Percentiles rank a stretch among this genome's conserved stretches.
phyloP scores from a whole-genome alignment of 164 flowering plant genomes.

The Liquidambar formosana region DNA sequence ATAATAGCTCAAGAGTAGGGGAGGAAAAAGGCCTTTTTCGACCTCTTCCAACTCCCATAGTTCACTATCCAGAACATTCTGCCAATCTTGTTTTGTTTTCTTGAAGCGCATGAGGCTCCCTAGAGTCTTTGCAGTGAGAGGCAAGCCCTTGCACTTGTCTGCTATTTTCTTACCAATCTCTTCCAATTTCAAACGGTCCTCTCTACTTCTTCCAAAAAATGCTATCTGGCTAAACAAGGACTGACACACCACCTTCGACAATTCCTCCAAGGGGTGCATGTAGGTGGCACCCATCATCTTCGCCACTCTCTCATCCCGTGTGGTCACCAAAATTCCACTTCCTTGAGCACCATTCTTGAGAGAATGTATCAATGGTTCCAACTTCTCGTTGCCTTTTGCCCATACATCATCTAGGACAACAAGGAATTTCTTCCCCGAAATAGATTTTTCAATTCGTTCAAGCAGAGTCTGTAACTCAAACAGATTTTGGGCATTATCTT shows the following conservation, averaged over 20 bases:
- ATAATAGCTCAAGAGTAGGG: too few relatives aligned
- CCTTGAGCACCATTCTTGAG: background rate
- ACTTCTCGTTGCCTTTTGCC: background rate
- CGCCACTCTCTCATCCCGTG: background rate
- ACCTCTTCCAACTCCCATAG: background rate
- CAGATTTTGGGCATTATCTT: too few relatives aligned
- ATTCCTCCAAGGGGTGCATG: background rate
- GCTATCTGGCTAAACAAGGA: background rate
- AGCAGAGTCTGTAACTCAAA: too few relatives aligned
- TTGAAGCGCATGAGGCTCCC: too few relatives aligned
- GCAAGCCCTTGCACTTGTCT: too few relatives aligned
- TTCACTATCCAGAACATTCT: background rate
- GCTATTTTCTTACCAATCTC: too few relatives aligned
- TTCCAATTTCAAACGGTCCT: background rate
- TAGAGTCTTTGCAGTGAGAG: too few relatives aligned
- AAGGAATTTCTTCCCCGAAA: background rate
- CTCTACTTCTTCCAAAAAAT: background rate
- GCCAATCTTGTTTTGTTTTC: background rate
- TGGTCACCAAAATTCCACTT: conserved; percentile 3
- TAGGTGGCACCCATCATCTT: background rate
- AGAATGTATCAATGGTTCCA: background rate
- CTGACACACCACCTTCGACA: background rate
- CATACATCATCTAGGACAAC: background rate
- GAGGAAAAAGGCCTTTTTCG: background rate
- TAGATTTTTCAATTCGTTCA: too few relatives aligned